Evolutionary conservation across 345 rosid species (phyloP).

Genomic region (Adansonia digitata): DNA sequence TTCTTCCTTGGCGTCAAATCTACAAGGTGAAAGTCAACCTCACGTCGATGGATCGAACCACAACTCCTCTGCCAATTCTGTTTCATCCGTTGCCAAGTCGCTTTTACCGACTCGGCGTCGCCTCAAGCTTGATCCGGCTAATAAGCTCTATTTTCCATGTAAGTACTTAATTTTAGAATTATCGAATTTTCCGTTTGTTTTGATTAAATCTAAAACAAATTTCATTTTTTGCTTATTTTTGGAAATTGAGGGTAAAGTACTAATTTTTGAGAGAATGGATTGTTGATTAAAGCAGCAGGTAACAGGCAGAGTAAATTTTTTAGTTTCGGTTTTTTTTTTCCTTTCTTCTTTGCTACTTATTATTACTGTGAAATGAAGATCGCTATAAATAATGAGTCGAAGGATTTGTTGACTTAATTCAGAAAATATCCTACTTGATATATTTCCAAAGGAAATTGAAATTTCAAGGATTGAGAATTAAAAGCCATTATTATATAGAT

Average conservation of each 20-base stretch:
- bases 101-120: conserved; percentile 68
- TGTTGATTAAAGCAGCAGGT: background rate
- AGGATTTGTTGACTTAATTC: background rate
- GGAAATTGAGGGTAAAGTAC: background rate
- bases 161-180: conserved; percentile 13
- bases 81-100: conserved; percentile 64
- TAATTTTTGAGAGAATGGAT: background rate
- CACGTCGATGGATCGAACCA: conserved; percentile 54
- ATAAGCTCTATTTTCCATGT: conserved; percentile 91
- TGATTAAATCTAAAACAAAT: background rate
- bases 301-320: background rate
- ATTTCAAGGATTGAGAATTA: background rate
- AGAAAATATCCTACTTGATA: background rate
- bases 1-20: conserved; percentile 29
- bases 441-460: background rate
- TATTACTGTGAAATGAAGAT: background rate
- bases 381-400: background rate
- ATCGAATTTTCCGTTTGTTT: background rate
- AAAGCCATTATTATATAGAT: no score
- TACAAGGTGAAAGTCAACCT: conserved; percentile 31
- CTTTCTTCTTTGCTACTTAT: background rate
- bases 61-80: conserved; percentile 45
- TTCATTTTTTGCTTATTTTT: background rate
- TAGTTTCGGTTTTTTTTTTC: background rate
- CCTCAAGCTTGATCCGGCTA: conserved; percentile 87